Conservation (phyloP, 805 yeast genomes). For the Nakazawaea populi region DNA sequence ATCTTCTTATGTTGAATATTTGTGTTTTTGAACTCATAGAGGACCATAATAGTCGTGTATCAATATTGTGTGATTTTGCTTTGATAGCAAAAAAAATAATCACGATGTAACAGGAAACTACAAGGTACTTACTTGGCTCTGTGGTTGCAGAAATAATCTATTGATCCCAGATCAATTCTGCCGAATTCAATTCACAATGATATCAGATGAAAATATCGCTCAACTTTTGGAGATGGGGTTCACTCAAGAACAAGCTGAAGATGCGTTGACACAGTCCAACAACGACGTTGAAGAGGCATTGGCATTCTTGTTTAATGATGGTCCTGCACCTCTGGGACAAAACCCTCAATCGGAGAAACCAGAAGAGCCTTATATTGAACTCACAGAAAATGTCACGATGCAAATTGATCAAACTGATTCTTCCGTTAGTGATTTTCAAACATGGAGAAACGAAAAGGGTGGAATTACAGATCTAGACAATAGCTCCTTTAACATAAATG, state of each 20-base stretch:
- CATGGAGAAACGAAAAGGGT: conserved; percentile 11
- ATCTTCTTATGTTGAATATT: no score
- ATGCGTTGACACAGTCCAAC: conserved; percentile 28
- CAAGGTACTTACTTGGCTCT: no score
- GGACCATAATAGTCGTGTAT: no score
- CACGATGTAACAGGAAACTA: no score
- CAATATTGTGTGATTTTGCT: no score
- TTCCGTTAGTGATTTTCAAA: conserved; percentile 12
- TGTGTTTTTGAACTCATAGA: no score
- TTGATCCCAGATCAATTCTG: no score
- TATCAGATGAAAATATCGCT: conserved; percentile 9
- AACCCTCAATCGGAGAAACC: conserved; percentile 1
- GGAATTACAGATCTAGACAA: conserved; percentile 17
- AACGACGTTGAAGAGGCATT: conserved; percentile 30
- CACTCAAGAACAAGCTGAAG: conserved; percentile 27
- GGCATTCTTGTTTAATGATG: conserved; percentile 28
- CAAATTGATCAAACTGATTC: conserved; percentile 9
- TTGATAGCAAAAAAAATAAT: no score
- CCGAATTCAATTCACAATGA: neutral
- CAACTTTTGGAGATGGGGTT: conserved; percentile 33
- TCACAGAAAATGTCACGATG: neutral
- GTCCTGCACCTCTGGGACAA: conserved; percentile 6
- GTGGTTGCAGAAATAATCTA: no score
- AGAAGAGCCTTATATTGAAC: neutral
- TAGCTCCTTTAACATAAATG: conserved; percentile 13